Base-by-base conservation (phyloP, 2,329 filamentous ascomycete genomes). In the Colletotrichum lini region DNA sequence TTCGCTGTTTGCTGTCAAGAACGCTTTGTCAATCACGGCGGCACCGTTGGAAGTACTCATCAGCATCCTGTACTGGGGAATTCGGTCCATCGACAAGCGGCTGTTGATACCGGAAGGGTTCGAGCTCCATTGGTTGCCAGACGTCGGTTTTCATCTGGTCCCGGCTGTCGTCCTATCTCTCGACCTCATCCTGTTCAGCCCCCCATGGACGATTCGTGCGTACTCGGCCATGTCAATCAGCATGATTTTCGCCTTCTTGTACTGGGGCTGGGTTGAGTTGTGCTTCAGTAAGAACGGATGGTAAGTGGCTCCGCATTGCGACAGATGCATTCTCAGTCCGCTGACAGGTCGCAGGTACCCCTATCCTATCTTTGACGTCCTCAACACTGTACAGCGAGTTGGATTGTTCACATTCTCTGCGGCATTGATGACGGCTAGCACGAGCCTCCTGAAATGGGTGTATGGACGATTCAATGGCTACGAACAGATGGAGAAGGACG, bases 201-300 rank as follows among this genome's bases (percentile, higher is more conserved):
- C 93, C 13, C 93, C 93, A 0, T 94, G 92, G 90, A 91, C 91
- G 0, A 88, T 93, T 72, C 84, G 86, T 12, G 85, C 85, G 9
- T 84, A 90, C n/a, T 85, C 87, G 1, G 88, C 90, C 5, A 85
- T 93, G 76, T 82, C 83, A 1, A 77, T 93, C 35, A 90, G 89
- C 73, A 86, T 87, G 15, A 78, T 74, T 2, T 80, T 94, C 53
- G 92, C 91, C 0, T 89, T 93, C 72, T 79, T 82, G 3, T 95
- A 95, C 80, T 95, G 92, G 92, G 87, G 88, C 73, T 95, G 93
- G 93, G 88, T 94, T 30, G 92, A 95, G 80, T 85, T 89, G 30
- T 94, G 92, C 82, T 93, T 89, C 76, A 85, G 84, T 54, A 84
- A 88, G 70, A 94, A 94, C 76, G 89, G 91, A 77, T 89, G 85